Evolutionary conservation across 2,329 filamentous ascomycete genomes (phyloP).

Genomic region (Leptosphaerulina australis): DNA sequence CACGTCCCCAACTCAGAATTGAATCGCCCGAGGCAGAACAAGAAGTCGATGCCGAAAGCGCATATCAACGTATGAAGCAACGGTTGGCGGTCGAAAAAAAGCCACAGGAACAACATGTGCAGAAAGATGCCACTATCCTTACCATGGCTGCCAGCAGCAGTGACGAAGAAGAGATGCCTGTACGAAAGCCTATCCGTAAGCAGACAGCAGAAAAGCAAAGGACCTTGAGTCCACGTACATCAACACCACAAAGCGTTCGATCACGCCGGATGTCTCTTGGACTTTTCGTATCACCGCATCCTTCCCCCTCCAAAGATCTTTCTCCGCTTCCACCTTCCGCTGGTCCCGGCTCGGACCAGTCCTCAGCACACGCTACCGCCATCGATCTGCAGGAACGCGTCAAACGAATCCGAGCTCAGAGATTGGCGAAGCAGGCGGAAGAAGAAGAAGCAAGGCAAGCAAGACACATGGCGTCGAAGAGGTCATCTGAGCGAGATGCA

Average conservation of each 20-base stretch:
- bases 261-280: slow-evolving; percentile 56
- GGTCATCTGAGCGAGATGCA: slow-evolving; percentile 52
- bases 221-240: slow-evolving; percentile 23
- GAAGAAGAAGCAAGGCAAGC: slow-evolving; percentile 49
- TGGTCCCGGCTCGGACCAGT: slow-evolving; percentile 54
- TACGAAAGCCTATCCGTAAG: slow-evolving; percentile 28
- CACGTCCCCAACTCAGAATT: slow-evolving; percentile 1
- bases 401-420: slow-evolving; percentile 73
- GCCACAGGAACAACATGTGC: slow-evolving; percentile 18
- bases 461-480: slow-evolving; percentile 45
- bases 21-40: slow-evolving; percentile 28
- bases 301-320: slow-evolving; percentile 45
- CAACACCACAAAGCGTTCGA: slow-evolving; percentile 23
- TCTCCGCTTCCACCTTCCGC: slow-evolving; percentile 2
- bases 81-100: slow-evolving; percentile 48
- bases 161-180: slow-evolving; percentile 41
- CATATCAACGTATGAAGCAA: slow-evolving; percentile 57
- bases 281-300: slow-evolving; percentile 63
- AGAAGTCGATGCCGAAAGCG: slow-evolving; percentile 44
- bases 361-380: slow-evolving; percentile 54
- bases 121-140: slow-evolving; percentile 10
- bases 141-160: slow-evolving; percentile 27
- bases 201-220: slow-evolving; percentile 15
- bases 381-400: slow-evolving; percentile 74
- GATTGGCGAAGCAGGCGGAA: slow-evolving; percentile 70